phyloP scores from a whole-genome alignment of 192 early-diverging fungal species.

The Umbelopsis ramanniana region DNA sequence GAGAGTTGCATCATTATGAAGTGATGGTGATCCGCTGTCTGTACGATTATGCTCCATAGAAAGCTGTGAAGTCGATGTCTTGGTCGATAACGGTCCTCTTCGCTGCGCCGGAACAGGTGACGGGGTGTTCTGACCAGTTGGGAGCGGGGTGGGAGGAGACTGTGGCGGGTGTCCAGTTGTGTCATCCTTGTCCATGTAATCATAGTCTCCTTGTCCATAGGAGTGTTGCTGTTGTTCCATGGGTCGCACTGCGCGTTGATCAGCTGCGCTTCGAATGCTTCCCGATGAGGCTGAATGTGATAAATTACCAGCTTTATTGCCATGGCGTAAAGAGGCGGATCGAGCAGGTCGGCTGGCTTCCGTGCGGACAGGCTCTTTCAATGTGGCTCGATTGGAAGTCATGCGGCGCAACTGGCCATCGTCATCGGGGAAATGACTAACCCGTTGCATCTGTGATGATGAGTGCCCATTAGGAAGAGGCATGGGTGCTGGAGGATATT shows the following conservation, averaged over 20 bases:
- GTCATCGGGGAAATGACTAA: constrained; percentile 3
- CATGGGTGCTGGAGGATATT: neutral
- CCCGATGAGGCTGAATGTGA: constrained; percentile 1
- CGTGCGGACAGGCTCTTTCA: neutral
- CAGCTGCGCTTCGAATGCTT: neutral
- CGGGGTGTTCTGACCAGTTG: constrained; percentile 5
- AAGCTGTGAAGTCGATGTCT: neutral
- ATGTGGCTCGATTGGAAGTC: neutral
- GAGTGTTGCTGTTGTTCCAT: neutral
- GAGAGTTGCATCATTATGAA: neutral
- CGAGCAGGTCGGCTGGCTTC: neutral
- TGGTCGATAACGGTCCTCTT: neutral
- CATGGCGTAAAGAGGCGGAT: constrained; percentile 1
- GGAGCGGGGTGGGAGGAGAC: constrained; percentile 6
- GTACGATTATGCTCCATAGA: neutral
- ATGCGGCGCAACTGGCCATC: constrained; percentile 11
- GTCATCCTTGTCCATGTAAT: neutral
- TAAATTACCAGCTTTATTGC: neutral
- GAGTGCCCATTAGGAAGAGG: neutral
- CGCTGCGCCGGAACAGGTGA: neutral
- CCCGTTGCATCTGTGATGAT: neutral
- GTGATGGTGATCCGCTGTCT: neutral
- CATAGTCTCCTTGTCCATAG: neutral
- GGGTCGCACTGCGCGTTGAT: neutral
- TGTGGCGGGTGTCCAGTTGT: neutral